Evolutionary conservation across 2,329 filamentous ascomycete genomes (phyloP).

Genomic region (Coniosporium tulheliwenetii): DNA sequence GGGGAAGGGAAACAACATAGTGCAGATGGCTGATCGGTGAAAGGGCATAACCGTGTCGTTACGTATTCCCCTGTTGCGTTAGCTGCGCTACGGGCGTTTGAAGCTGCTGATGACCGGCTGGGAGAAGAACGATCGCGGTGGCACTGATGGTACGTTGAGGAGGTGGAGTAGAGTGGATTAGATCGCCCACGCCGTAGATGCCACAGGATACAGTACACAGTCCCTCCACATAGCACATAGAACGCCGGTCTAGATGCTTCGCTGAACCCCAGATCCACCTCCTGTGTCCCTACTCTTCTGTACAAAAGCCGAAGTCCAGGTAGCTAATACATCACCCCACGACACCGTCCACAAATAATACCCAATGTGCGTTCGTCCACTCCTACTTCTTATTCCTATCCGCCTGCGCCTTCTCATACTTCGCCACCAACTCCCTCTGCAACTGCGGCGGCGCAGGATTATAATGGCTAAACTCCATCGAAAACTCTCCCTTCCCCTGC

Average conservation of each 20-base stretch:
- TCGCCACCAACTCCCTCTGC: slow-evolving; percentile 61
- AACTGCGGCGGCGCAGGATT: slow-evolving; percentile 71
- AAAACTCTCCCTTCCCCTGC: slow-evolving; percentile 96
- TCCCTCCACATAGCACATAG: too few relatives aligned
- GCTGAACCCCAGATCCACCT: too few relatives aligned
- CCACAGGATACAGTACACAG: too few relatives aligned
- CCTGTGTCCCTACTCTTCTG: too few relatives aligned
- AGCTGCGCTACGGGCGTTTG: slow-evolving; percentile 52
- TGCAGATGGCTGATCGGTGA: background rate
- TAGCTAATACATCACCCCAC: too few relatives aligned
- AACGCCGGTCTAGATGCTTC: too few relatives aligned
- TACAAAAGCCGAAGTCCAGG: too few relatives aligned
- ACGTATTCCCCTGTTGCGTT: slow-evolving; percentile 47
- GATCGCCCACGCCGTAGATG: too few relatives aligned
- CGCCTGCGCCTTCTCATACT: slow-evolving; percentile 50
- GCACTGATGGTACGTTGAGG: too few relatives aligned
- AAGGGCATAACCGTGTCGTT: slow-evolving; percentile 57
- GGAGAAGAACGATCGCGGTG: background rate
- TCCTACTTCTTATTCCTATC: slow-evolving; percentile 45
- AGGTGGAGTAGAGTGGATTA: too few relatives aligned
- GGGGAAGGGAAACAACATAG: slow-evolving; percentile 6
- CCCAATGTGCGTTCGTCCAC: background rate
- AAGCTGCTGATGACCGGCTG: slow-evolving; percentile 8
- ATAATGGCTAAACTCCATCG: slow-evolving; percentile 98
- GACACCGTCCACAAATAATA: too few relatives aligned